Evolutionary conservation across 1,284 basidiomycete species (phyloP), one percentile per base, ranked within the genome.

Genomic region (Austroboletus novae-zelandiae): DNA sequence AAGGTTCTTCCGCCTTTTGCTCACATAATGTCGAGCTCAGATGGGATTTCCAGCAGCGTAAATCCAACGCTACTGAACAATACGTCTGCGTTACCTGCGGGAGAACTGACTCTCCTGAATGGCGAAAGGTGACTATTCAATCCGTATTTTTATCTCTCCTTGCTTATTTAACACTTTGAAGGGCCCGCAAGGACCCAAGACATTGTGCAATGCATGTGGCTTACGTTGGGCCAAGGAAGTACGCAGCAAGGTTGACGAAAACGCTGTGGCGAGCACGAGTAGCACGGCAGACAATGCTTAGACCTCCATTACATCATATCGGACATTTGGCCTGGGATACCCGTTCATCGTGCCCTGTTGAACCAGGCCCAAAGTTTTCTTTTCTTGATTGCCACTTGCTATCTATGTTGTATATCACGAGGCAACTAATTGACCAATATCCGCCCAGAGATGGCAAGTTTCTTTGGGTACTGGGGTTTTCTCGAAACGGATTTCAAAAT

Each of bases 201-300:
- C 91, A 11, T 72, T 94, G 11, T 94, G 91, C 72, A 93, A 93
- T 64, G 91, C 91, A 1, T 93, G 90, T 57, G 90, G 90, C 15
- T 71, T 93, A 41, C 79, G 89, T 45, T 92, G 88, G 86, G 90
- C 90, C 43, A 92, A 92, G 70, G 77, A 79, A 57, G 64, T 75
- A 34, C 76, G 80, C 54, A 78, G 69, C 58, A 69, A 67, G 48
- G 64, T 61, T 23, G 73, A 71, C 29, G 71, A 72, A n/a, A 64
- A 54, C 15, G 37, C 43, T 32, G 45, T 45, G 18, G 53, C 47
- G 37, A 65, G 68, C 34, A 37, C 66, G 40, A 53, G 55, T 31
- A 45, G 30, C 45, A 46, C 65, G 30, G 55, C 43, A 35, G 56
- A 52, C 32, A 43, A 50, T 1, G 41, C 50, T 44, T 65, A 60